Evolutionary conservation across 2,329 filamentous ascomycete genomes (phyloP).

Genomic region (Apiospora hydei): DNA sequence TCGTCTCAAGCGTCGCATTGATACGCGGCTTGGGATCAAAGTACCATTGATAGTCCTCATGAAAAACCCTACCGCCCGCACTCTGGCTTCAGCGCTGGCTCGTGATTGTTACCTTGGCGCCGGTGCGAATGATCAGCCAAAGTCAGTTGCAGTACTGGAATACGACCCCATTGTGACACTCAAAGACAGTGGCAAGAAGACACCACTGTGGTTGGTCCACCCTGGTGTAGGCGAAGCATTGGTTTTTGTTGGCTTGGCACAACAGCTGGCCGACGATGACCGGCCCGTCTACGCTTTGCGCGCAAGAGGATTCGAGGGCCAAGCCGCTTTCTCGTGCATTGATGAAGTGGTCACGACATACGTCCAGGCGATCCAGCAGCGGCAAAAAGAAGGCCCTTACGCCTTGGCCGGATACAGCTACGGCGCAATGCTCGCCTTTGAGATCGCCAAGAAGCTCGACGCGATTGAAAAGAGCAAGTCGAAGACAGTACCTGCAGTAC

Average conservation of each 20-base stretch:
- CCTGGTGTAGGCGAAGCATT: conserved; percentile 52
- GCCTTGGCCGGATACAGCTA: conserved; percentile 55
- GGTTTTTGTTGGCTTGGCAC: conserved; percentile 47
- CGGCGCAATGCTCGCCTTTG: conserved; percentile 53
- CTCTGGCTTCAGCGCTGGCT: too few relatives aligned
- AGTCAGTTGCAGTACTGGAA: too few relatives aligned
- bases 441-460: conserved; percentile 52
- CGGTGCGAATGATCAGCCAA: too few relatives aligned
- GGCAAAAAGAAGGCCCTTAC: conserved; percentile 55
- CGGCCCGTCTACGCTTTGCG: conserved; percentile 52
- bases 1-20: too few relatives aligned
- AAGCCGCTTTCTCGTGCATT: conserved; percentile 47
- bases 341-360: conserved; percentile 48
- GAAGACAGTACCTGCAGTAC: too few relatives aligned
- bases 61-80: too few relatives aligned
- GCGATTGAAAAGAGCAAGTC: conserved; percentile 42
- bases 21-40: too few relatives aligned
- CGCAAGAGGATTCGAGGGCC: conserved; percentile 31
- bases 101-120: too few relatives aligned
- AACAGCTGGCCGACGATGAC: conserved; percentile 44
- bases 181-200: conserved; percentile 36
- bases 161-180: neutral
- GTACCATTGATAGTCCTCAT: too few relatives aligned
- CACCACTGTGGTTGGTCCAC: conserved; percentile 50
- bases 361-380: conserved; percentile 43